Base-by-base conservation (phyloP, 176 grass and related monocot species). In the Panicum miliaceum region DNA sequence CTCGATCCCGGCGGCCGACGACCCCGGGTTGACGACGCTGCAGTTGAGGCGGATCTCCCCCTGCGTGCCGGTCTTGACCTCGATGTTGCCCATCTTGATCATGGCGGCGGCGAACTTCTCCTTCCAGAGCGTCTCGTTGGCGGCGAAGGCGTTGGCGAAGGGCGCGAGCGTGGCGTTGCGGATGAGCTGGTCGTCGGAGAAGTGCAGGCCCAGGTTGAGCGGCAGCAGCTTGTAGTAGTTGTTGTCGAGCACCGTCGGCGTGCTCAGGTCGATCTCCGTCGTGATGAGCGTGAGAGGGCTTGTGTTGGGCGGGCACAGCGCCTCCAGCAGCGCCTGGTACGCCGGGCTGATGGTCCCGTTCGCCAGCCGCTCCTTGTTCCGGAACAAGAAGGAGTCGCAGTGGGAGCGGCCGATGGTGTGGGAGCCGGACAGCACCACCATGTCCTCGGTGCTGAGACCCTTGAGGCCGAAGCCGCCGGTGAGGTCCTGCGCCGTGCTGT, bases 341-440 rank as follows among this genome's bases (percentile, higher is more conserved):
- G 90, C 88, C 19, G 90, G 46, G 71, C 90, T 88, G 45, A 86
- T 68, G n/a, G 89, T 90, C 6, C 84, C 84, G 7, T 4, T 68
- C 0, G 67, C 79, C 66, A 83, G 27, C 23, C 88, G 15, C 60
- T 75, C 75, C 3, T 90, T 90, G 70, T 94, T 92, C 12, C 8
- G 62, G 37, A 73, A 15, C 5, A 90, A 54, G 86, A 97, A 97
- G 8, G 77, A 64, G 35, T 10, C 25, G 71, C 95, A 94, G 76
- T 92, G 95, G 48, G 92, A 94, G n/a, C 86, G 75, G 29, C 94
- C 92, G 10, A 97, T 64, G 13, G 94, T 97, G 85, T 97, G 94
- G 15, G 95, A 85, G 3, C 92, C 95, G 0, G 92, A 97, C 1
- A 97, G 88, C 12, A 90, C 60, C 12, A 94, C 92, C 88, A 97